A percentile compares a stretch with the other conserved stretches of the same genome.
These are phyloP conservation scores for Baorangia bicolor DNA, from an alignment of 768 basidiomycete genomes.

Conservation along the genomic window DNA sequence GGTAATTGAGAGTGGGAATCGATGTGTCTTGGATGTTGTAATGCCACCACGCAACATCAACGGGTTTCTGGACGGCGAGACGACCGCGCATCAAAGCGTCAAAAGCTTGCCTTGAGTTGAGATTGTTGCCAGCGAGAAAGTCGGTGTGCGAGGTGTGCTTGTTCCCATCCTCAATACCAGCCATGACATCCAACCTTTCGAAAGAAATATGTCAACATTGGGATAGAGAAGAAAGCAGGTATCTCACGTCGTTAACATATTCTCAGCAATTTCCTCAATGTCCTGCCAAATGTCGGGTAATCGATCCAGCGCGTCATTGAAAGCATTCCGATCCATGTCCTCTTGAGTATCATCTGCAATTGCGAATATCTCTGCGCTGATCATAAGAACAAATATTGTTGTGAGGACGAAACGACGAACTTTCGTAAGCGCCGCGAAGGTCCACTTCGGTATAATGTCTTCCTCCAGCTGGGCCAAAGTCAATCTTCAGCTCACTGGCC, in stretches of 20 bases:
- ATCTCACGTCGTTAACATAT: conserved; percentile 61
- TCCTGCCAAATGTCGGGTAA: conserved; percentile 59
- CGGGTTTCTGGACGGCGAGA: conserved; percentile 40
- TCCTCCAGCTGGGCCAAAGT: conserved; percentile 44
- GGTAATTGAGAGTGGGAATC: conserved; percentile 40
- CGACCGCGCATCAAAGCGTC: conserved; percentile 50
- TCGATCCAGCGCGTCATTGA: conserved; percentile 50
- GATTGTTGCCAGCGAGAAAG: conserved; percentile 54
- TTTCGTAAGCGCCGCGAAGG: conserved; percentile 51
- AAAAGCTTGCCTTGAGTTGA: conserved; percentile 53
- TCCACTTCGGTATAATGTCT: conserved; percentile 48
- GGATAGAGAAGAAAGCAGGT: not conserved
- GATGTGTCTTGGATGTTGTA: conserved; percentile 48
- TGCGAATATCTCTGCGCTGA: conserved; percentile 41
- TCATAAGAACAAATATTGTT: conserved; percentile 11
- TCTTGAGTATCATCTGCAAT: conserved; percentile 29
- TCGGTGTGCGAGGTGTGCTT: conserved; percentile 44
- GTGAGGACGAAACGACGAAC: conserved; percentile 38
- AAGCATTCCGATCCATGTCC: conserved; percentile 36
- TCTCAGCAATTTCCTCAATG: conserved; percentile 45
- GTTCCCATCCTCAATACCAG: conserved; percentile 53
- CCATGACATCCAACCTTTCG: conserved; percentile 60
- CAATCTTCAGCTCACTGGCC: conserved; percentile 27
- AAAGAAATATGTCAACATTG: not conserved
- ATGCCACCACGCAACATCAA: conserved; percentile 51